Evolutionary conservation across 78 protist species (phyloP), one percentile per base, ranked within the genome.

Genomic region (Dictyostelium brefeldianum): DNA sequence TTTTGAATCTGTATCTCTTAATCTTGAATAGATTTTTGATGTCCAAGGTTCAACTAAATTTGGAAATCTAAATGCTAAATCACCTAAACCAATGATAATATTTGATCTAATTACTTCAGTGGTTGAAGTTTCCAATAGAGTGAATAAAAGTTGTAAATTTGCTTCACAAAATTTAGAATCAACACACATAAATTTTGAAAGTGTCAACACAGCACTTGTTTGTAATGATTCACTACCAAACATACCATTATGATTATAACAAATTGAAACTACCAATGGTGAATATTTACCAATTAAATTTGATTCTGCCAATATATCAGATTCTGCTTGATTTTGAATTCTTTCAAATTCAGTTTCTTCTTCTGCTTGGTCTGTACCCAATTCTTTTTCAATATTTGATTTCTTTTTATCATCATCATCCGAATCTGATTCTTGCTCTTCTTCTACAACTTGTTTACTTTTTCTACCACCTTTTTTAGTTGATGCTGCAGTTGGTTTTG

Each of bases 21-120:
- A 92, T 46, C 91, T 80, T 7, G 15, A 50, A 97, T 96, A 98
- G 36, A 98, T 20, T 54, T 87, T 83, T 7, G 43, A 27, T 27
- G 97, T 95, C 97, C 97, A 98, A n/a, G 98, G 98, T 69, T 98
- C 99, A n/a, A 98, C 22, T 27, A 77, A 51, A 87, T 97, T 98
- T 47, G 99, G 99, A 62, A 78, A 95, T 48, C 97, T 93, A 48
- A 70, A 71, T 36, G 94, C 92, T 31, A 98, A 65, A 82, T 98
- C 99, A 43, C 99, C 99, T 6, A 98, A 78, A 17, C 98, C 69
- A 20, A 98, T 91, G 79, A 97, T 89, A 56, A 98, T 80, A 95
- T 97, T 98, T 64, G 95, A 56, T 50, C 98, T 96, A 22, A 98
- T 62, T 0, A 9, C 11, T 46, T 89, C 56, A 48, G 11, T 31